Base-by-base conservation (phyloP, 1,139 yeast genomes). In the Petasospora rhodanensis region DNA sequence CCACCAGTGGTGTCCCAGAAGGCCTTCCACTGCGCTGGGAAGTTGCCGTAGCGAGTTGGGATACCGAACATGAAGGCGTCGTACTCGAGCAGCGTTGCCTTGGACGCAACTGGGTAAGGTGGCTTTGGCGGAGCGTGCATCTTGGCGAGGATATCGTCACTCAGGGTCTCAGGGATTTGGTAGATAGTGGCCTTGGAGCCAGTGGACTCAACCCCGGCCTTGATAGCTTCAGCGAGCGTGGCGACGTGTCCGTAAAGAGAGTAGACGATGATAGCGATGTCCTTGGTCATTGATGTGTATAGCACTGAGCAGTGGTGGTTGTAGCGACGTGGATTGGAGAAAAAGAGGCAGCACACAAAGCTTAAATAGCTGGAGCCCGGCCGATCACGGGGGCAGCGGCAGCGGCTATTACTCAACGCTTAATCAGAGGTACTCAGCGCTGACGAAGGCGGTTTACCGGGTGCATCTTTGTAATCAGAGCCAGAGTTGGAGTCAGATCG, bases 191-290 rank as follows among this genome's bases (percentile, higher is more conserved):
- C 87, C 7, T 57, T 48, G 45, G 80, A 79, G 49, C 93, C 93
- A 31, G 87, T 77, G 23, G 75, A 64, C 51, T 73, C 78, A 39
- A 82, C 66, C 52, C 94, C 94, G 43, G 64, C 65, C 61, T 76
- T 72, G 53, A 73, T 76, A 40, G 79, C 67, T 59, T 73, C 71
- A 38, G 93, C 91, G 46, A 80, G 49, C 35, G 69, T 64, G 47
- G 76, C 76, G 50, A 81, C 64, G 63, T 84, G 95, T 50, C 85
- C 86, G 68, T 81, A 84, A 54, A 79, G 61, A 36, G 94, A 76
- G 71, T 85, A 85, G 59, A 79, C 76, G 57, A 85, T 69, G 51
- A 85, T 79, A 31, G 63, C 63, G 32, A 59, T 26, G 23, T 34
- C 35, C 33, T 35, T n/a, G n/a, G n/a, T n/a, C n/a, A n/a, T n/a